Evolutionary conservation across 1,139 yeast species (phyloP).

Genomic region (Pichia kudriavzevii): DNA sequence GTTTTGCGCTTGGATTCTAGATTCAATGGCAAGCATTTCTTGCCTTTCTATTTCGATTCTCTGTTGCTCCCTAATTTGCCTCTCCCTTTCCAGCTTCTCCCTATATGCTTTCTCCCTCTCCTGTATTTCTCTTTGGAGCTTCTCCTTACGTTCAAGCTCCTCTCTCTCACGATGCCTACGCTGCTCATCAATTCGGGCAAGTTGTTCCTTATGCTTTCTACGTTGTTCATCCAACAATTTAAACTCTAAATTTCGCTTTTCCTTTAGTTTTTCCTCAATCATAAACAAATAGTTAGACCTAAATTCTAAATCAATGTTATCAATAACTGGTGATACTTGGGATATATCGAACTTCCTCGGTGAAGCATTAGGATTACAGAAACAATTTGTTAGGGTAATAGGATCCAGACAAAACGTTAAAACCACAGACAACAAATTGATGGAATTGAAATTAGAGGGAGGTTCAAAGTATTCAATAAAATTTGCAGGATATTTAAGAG

Average conservation of each 20-base stretch:
- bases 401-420: conserved; percentile 25
- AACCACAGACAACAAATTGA: conserved; percentile 25
- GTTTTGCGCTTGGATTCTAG: background rate
- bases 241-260: background rate
- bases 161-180: too few species aligned
- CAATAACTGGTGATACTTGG: conserved; percentile 21
- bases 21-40: background rate
- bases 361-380: conserved; percentile 19
- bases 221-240: too few species aligned
- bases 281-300: conserved; percentile 1
- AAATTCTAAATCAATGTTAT: conserved; percentile 15
- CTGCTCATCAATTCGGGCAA: too few species aligned
- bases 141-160: too few species aligned
- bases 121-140: background rate
- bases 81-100: too few species aligned
- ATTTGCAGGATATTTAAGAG: conserved; percentile 21
- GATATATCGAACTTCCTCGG: conserved; percentile 23
- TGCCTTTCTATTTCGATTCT: too few species aligned
- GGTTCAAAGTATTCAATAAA: conserved; percentile 22
- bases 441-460: conserved; percentile 21
- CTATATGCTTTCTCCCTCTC: background rate
- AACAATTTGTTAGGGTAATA: conserved; percentile 13
- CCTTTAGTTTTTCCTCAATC: background rate
- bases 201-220: too few species aligned
- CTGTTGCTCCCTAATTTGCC: too few species aligned